Evolutionary conservation across 768 basidiomycete genomes (phyloP).

Genomic region (Russula foetens): DNA sequence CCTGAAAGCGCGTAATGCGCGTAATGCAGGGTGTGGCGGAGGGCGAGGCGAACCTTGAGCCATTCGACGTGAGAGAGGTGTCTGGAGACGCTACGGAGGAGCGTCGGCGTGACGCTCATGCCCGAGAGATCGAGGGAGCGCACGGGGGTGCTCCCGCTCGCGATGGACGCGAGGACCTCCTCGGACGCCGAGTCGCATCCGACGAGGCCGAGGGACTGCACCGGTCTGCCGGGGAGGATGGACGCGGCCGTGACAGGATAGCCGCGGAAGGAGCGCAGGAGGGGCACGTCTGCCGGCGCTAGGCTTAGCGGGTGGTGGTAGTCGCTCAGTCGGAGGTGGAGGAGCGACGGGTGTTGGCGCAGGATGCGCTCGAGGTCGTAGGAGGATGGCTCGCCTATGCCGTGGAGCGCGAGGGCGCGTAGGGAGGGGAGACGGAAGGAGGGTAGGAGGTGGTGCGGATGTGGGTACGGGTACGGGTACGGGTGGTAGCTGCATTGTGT

Average conservation of each 20-base stretch:
- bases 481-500: no score
- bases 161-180: constrained; percentile 43
- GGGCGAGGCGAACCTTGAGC: constrained; percentile 48
- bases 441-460: constrained; percentile 16
- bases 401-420: constrained; percentile 28
- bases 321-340: constrained; percentile 37
- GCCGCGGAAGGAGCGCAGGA: constrained; percentile 50
- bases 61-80: constrained; percentile 42
- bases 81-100: constrained; percentile 47
- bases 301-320: constrained; percentile 37
- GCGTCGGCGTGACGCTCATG: constrained; percentile 49
- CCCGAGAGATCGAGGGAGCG: constrained; percentile 50
- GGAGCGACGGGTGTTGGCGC: constrained; percentile 28
- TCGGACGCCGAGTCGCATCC: constrained; percentile 50
- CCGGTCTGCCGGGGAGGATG: constrained; percentile 53
- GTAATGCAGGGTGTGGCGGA: constrained; percentile 59
- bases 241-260: constrained; percentile 49
- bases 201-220: constrained; percentile 46
- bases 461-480: constrained; percentile 16
- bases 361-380: constrained; percentile 29
- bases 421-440: constrained; percentile 26
- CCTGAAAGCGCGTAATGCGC: constrained; percentile 53
- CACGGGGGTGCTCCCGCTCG: constrained; percentile 40
- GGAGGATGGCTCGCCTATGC: constrained; percentile 26
- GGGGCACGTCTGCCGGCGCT: constrained; percentile 37